A percentile compares a stretch with the other conserved stretches of the same genome.
Conservation (phyloP, 75 land plant species). For the Picea glauca region DNA sequence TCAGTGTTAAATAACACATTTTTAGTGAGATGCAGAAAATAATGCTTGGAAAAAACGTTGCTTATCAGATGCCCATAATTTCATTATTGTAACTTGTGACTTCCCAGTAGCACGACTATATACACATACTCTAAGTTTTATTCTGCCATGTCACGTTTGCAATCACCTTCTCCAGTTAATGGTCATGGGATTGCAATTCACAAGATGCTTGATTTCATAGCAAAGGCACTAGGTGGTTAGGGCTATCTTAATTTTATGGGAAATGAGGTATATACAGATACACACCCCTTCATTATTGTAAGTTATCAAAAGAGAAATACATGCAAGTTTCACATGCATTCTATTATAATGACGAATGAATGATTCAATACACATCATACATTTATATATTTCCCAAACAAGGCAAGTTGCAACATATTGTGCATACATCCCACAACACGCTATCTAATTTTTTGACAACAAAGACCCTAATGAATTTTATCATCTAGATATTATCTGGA, state of each 20-base stretch:
- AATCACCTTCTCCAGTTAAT: constrained; percentile 56
- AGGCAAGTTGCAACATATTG: too few relatives aligned
- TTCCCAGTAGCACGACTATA: background rate
- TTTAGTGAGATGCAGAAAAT: too few relatives aligned
- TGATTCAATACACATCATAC: background rate
- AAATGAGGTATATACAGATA: constrained; percentile 66
- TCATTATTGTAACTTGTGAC: background rate
- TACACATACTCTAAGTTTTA: background rate
- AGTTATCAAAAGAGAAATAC: background rate
- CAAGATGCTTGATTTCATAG: constrained; percentile 96
- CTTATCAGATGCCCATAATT: too few relatives aligned
- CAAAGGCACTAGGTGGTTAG: constrained; percentile 96
- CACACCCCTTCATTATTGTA: background rate
- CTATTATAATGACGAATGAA: background rate
- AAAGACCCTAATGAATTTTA: background rate
- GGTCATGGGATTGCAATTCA: constrained; percentile 94
- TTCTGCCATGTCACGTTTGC: constrained; percentile 69
- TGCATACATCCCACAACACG: background rate
- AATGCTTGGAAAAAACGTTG: too few relatives aligned
- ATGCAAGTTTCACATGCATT: background rate
- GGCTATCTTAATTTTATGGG: constrained; percentile 99
- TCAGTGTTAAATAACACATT: too few relatives aligned
- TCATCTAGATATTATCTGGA: background rate
- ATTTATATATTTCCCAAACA: too few relatives aligned
- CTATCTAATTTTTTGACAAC: background rate